phyloP scores from a whole-genome alignment of 805 yeast genomes.

The Candida pseudoglaebosa region DNA sequence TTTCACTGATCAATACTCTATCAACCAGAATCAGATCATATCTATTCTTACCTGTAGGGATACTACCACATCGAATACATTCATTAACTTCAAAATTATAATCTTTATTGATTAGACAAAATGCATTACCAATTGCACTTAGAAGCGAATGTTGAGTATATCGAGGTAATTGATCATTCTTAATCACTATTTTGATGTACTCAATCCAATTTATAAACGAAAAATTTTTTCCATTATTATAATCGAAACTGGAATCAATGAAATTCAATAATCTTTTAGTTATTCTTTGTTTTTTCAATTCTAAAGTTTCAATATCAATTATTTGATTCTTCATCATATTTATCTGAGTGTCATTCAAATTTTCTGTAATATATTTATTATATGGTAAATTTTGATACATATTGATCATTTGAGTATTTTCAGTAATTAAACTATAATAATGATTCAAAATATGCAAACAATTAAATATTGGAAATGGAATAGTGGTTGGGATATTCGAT shows the following conservation, averaged over 20 bases:
- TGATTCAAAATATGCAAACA: slow-evolving; percentile 21
- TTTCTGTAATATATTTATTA: slow-evolving; percentile 5
- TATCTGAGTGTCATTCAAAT: background rate
- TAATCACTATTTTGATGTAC: slow-evolving; percentile 12
- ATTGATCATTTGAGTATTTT: background rate
- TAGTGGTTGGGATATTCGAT: slow-evolving; percentile 4
- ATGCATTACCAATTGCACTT: slow-evolving; percentile 37
- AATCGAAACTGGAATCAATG: background rate
- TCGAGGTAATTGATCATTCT: slow-evolving; percentile 9
- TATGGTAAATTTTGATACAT: slow-evolving; percentile 5
- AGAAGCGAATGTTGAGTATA: slow-evolving; percentile 24
- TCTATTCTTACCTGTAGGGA: slow-evolving; percentile 18
- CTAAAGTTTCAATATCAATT: slow-evolving; percentile 2
- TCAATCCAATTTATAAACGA: slow-evolving; percentile 20
- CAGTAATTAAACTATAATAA: slow-evolving; percentile 11
- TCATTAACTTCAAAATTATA: slow-evolving; percentile 23
- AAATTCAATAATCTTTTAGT: slow-evolving; percentile 1
- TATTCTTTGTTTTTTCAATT: slow-evolving; percentile 1
- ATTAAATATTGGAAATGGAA: slow-evolving; percentile 16
- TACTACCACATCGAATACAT: slow-evolving; percentile 38
- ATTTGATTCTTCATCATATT: slow-evolving; percentile 1
- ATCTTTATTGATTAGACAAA: slow-evolving; percentile 40
- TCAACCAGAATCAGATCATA: slow-evolving; percentile 20
- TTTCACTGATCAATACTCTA: slow-evolving; percentile 20
- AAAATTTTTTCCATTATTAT: slow-evolving; percentile 5